These are phyloP conservation scores for Pestalotiopsis sp. DNA, from an alignment of 2,329 filamentous ascomycete genomes.

Conservation along the genomic window DNA sequence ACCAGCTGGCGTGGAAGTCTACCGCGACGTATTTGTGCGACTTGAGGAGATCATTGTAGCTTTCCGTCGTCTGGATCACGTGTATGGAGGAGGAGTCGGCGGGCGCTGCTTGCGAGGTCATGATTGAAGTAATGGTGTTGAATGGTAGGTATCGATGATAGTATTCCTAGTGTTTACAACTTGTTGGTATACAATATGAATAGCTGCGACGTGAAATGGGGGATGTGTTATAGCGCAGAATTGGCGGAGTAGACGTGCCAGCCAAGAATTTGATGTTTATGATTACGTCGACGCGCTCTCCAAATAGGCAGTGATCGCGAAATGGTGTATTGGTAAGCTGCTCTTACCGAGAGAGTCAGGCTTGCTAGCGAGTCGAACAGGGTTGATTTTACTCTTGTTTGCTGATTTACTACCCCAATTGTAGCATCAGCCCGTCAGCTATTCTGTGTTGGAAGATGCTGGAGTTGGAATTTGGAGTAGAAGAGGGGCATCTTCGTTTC, in stretches of 20 bases:
- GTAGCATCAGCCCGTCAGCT: no score
- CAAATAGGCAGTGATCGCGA: neutral
- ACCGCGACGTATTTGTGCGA: conserved; percentile 48
- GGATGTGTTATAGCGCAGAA: neutral
- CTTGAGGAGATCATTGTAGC: conserved; percentile 61
- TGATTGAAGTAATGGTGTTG: neutral
- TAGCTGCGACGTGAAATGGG: neutral
- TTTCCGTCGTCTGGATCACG: conserved; percentile 23
- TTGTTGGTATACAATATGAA: neutral
- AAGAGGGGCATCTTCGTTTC: no score
- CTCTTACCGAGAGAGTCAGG: neutral
- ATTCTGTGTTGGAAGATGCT: no score
- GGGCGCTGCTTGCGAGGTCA: neutral
- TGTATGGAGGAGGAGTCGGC: neutral
- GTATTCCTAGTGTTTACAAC: neutral
- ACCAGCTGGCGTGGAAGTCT: conserved; percentile 69
- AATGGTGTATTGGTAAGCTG: neutral
- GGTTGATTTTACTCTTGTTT: no score
- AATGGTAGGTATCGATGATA: no score
- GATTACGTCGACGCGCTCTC: neutral
- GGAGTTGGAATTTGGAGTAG: no score
- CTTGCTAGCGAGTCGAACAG: neutral
- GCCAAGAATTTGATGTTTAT: neutral
- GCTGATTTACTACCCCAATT: no score
- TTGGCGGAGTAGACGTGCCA: no score